Conservation (phyloP, 345 rosid species). For the Citrus trifoliata region DNA sequence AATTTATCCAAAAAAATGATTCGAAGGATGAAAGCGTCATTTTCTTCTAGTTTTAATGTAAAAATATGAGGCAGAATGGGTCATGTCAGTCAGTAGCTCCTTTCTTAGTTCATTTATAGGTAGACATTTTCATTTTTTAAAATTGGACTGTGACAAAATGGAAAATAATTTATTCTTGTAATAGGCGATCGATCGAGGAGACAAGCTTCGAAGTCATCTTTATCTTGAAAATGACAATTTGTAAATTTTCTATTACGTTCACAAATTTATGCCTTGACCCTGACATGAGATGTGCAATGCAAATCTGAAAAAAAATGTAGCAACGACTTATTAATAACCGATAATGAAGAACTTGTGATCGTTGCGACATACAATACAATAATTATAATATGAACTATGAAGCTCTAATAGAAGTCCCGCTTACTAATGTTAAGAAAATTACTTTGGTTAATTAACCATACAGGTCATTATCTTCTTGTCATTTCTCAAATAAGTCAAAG, state of each 20-base stretch:
- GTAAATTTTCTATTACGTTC: neutral
- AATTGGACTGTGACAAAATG: neutral
- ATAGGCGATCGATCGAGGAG: neutral
- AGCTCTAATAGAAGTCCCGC: neutral
- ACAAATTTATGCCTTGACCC: no score
- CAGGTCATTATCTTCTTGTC: constrained; percentile 15
- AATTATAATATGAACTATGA: neutral
- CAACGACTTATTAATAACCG: no score
- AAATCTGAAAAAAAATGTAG: neutral
- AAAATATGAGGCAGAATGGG: no score
- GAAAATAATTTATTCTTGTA: neutral
- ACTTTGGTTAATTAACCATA: constrained; percentile 17
- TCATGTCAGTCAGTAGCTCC: constrained; percentile 3
- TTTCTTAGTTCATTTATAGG: neutral
- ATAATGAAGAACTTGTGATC: no score
- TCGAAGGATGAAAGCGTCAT: no score
- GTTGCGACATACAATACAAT: no score
- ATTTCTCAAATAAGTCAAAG: constrained; percentile 3
- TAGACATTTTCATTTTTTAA: neutral
- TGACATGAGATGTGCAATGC: neutral
- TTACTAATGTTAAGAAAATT: neutral
- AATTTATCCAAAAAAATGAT: no score
- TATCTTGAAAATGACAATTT: constrained; percentile 29
- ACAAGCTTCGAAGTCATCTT: constrained; percentile 21
- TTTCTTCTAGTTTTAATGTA: no score